Conservation (phyloP, 768 basidiomycete genomes). For the Leccinum imitatum region DNA sequence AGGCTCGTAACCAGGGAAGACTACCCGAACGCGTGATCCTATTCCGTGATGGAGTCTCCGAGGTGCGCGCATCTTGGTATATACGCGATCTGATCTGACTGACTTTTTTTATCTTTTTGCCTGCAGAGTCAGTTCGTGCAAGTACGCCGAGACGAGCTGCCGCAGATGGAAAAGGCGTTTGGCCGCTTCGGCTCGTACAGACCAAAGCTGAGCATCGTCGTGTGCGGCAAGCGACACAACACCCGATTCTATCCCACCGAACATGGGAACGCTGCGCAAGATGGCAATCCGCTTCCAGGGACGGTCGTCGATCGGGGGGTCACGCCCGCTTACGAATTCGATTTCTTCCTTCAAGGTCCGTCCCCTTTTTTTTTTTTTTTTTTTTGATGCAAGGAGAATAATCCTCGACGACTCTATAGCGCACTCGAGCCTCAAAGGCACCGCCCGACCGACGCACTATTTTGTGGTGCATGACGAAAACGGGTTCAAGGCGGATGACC, state of each 20-base stretch:
- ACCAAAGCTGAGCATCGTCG: constrained; percentile 51
- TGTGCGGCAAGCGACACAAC: constrained; percentile 57
- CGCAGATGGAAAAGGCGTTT: constrained; percentile 41
- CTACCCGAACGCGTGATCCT: constrained; percentile 47
- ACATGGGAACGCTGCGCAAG: constrained; percentile 34
- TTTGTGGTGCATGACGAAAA: constrained; percentile 57
- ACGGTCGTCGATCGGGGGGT: constrained; percentile 57
- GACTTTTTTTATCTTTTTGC: not conserved
- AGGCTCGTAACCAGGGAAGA: constrained; percentile 29
- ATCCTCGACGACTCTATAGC: constrained; percentile 13
- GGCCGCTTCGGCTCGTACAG: constrained; percentile 39
- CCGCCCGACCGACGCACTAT: constrained; percentile 52
- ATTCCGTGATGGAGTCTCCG: constrained; percentile 75
- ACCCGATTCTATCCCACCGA: constrained; percentile 55
- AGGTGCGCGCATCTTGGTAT: constrained; percentile 41
- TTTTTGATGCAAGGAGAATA: not conserved
- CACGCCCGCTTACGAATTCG: constrained; percentile 52
- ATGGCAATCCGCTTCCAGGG: constrained; percentile 54
- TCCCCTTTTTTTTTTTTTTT: not conserved
- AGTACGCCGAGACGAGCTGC: constrained; percentile 44
- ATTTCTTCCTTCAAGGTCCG: constrained; percentile 54
- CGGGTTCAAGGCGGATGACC: constrained; percentile 44
- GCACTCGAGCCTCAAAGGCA: constrained; percentile 45
- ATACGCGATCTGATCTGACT: not conserved
- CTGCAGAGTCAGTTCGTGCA: constrained; percentile 46